A percentile compares a stretch with the other conserved stretches of the same genome.
Evolutionary conservation across 768 basidiomycete species (phyloP).

Genomic region (Tulasnella sp.): DNA sequence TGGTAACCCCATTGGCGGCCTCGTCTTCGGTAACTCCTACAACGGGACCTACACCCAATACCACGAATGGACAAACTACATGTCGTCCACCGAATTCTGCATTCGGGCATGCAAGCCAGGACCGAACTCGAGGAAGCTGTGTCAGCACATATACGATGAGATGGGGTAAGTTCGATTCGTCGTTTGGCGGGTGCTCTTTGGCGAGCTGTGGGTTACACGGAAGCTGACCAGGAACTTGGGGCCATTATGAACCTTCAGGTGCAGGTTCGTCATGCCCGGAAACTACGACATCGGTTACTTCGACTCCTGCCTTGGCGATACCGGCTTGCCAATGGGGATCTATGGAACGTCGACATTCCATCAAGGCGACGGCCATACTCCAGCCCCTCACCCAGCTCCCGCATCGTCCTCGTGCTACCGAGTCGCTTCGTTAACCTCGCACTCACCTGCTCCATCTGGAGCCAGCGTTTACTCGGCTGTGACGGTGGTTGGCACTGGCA

Average conservation of each 20-base stretch:
- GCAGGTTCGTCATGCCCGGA: constrained; percentile 36
- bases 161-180: neutral
- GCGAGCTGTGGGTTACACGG: neutral
- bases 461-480: constrained; percentile 4
- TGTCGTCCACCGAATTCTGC: constrained; percentile 47
- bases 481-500: neutral
- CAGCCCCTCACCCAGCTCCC: constrained; percentile 44
- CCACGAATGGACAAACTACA: constrained; percentile 56
- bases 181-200: neutral
- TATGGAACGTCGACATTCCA: constrained; percentile 58
- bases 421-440: constrained; percentile 19
- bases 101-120: constrained; percentile 55
- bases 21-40: constrained; percentile 69
- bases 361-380: constrained; percentile 53
- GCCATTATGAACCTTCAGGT: constrained; percentile 10
- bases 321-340: constrained; percentile 54
- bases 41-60: constrained; percentile 45
- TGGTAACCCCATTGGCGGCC: constrained; percentile 57
- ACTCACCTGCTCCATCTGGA: neutral
- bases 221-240: neutral
- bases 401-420: constrained; percentile 24
- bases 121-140: constrained; percentile 45
- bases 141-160: constrained; percentile 51
- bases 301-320: constrained; percentile 33
- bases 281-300: constrained; percentile 39